phyloP scores from a whole-genome alignment of 306 rosid species.

The Pterocarpus santalinus region DNA sequence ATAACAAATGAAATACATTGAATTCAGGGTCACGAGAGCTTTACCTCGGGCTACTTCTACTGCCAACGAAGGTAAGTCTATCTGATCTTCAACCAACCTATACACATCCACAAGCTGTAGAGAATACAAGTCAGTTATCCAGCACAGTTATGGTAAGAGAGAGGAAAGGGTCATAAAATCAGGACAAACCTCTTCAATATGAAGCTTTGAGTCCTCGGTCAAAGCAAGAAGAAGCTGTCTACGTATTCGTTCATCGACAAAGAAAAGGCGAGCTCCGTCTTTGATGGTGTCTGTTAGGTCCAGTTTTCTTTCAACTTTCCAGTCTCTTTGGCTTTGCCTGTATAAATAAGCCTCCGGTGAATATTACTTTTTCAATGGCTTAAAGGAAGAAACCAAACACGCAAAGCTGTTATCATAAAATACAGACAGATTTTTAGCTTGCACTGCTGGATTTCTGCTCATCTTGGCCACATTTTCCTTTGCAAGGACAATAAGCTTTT shows the following conservation, averaged over 20 bases:
- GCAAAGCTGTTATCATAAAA: conserved; percentile 34
- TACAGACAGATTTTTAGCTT: conserved; percentile 71
- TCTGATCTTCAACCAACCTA: conserved; percentile 88
- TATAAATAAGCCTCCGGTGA: conserved; percentile 35
- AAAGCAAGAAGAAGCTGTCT: conserved; percentile 94
- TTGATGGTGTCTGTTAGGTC: conserved; percentile 96
- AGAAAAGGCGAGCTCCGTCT: conserved; percentile 95
- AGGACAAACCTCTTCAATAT: conserved; percentile 83
- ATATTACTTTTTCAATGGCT: conserved; percentile 42
- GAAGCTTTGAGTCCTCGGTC: conserved; percentile 98
- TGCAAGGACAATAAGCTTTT: conserved; percentile 94
- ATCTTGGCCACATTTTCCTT: conserved; percentile 95
- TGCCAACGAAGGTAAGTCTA: conserved; percentile 85
- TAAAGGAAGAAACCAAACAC: conserved; percentile 41
- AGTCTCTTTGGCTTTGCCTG: conserved; percentile 68
- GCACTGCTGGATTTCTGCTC: conserved; percentile 95
- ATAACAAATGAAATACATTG: conserved; percentile 25
- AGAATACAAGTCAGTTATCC: conserved; percentile 50
- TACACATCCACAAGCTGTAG: conserved; percentile 92
- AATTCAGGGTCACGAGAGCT: conserved; percentile 21
- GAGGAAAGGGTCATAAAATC: conserved; percentile 25
- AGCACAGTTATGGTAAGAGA: conserved; percentile 18
- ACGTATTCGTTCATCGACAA: conserved; percentile 90
- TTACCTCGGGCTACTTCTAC: conserved; percentile 92
- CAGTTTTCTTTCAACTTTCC: conserved; percentile 68